Evolutionary conservation across 2,329 filamentous ascomycete species (phyloP), one percentile per base, ranked within the genome.

Genomic region (Neophaeococcomyces mojaviensis): DNA sequence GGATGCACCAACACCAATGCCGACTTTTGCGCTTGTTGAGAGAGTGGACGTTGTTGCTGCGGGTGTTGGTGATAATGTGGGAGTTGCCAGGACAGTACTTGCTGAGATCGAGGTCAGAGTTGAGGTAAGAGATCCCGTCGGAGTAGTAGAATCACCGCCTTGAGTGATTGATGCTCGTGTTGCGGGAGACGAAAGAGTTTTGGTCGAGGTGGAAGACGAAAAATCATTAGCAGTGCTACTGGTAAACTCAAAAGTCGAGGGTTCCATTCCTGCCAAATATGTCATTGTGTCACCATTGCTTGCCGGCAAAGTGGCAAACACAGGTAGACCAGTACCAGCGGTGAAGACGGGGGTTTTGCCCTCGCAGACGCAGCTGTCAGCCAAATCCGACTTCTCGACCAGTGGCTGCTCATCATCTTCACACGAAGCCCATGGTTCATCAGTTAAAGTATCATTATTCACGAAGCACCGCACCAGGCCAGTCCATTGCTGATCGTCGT

Each of bases 251-350:
- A 28, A 32, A n/a, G n/a, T 32, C n/a, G 44, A 41, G 16, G 26
- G 33, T 35, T 5, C 5, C n/a, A 35, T 15, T 6, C 33, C 33
- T n/a, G 33, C n/a, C 5, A n/a, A 5, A 5, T 51, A 55, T 10
- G 39, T 38, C 3, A 54, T 48, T 15, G 32, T 49, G 16, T 20
- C 18, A 2, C 52, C 51, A 13, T 30, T 13, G 4, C 39, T 42
- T 10, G 39, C 40, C 2, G 51, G 51, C n/a, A 55, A 37, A 16
- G 47, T 41, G 46, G 51, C 51, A 42, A 49, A 44, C n/a, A n/a
- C n/a, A n/a, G n/a, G 24, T 55, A 48, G 22, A 16, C 42, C 22
- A 55, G 46, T 15, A 33, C 31, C 10, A 49, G 43, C 49, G 24
- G 47, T 48, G 12, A 6, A 28, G 24, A 6, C 10, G 10, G 24